Base-by-base conservation (phyloP, 164 flowering plant species). In the Annona cherimola region DNA sequence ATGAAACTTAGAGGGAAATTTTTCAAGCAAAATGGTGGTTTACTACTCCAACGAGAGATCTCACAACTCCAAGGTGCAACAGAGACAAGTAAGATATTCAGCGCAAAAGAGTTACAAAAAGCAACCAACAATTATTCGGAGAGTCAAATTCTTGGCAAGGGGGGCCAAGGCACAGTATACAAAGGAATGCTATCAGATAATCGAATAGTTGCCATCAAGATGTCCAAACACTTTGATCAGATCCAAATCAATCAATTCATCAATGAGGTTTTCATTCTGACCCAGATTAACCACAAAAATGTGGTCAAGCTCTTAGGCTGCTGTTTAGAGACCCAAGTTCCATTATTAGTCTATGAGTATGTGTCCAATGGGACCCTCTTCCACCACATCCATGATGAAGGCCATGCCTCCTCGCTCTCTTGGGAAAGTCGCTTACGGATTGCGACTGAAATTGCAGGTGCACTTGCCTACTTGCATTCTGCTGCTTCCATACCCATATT, bases 261-360 rank as follows among this genome's bases (percentile, higher is more conserved):
- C 35, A 75, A 78, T 66, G 81, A 75, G 67, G 55, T 78, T 11
- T 55, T 70, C 18, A 69, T 77, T n/a, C n/a, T n/a, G n/a, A n/a
- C n/a, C n/a, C n/a, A n/a, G n/a, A n/a, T n/a, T n/a, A n/a, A n/a
- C n/a, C n/a, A n/a, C n/a, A n/a, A n/a, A n/a, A n/a, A n/a, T n/a
- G n/a, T n/a, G n/a, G n/a, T n/a, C n/a, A n/a, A n/a, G n/a, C n/a
- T n/a, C n/a, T n/a, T n/a, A n/a, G n/a, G n/a, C n/a, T n/a, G n/a
- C n/a, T n/a, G n/a, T n/a, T n/a, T n/a, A n/a, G n/a, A n/a, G n/a
- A n/a, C n/a, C n/a, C n/a, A n/a, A n/a, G n/a, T n/a, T n/a, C n/a
- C n/a, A n/a, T n/a, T n/a, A n/a, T n/a, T n/a, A n/a, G n/a, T n/a
- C n/a, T n/a, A n/a, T n/a, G n/a, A n/a, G n/a, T n/a, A n/a, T n/a